phyloP scores from a whole-genome alignment of 345 rosid species.

The Aquilaria sinensis region DNA sequence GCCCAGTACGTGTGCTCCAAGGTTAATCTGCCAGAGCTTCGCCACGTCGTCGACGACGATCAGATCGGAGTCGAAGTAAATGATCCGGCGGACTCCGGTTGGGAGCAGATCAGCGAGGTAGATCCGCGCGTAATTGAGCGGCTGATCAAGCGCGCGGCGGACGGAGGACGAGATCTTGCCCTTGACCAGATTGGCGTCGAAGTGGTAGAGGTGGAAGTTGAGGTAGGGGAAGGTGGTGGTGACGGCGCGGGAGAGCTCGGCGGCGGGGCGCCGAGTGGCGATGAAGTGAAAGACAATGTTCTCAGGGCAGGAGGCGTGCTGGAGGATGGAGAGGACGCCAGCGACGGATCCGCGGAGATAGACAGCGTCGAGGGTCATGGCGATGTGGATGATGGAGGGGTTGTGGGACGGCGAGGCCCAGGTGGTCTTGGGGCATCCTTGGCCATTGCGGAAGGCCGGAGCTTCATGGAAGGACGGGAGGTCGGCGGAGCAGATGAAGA shows the following conservation, averaged over 20 bases:
- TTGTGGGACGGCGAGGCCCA: conserved; percentile 27
- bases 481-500: conserved; percentile 14
- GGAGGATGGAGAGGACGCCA: conserved; percentile 76
- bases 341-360: conserved; percentile 93
- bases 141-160: conserved; percentile 77
- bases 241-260: conserved; percentile 51
- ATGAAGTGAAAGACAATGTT: conserved; percentile 86
- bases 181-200: conserved; percentile 53
- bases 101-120: conserved; percentile 83
- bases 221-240: conserved; percentile 72
- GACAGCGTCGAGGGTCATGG: conserved; percentile 77
- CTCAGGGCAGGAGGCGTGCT: conserved; percentile 81
- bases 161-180: conserved; percentile 70
- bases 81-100: conserved; percentile 46
- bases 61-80: conserved; percentile 87
- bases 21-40: conserved; percentile 56
- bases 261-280: conserved; percentile 37
- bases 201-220: conserved; percentile 60
- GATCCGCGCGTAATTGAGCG: conserved; percentile 82
- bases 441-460: conserved; percentile 70
- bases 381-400: conserved; percentile 53
- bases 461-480: conserved; percentile 57
- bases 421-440: conserved; percentile 37
- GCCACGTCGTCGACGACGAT: conserved; percentile 85
- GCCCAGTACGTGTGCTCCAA: conserved; percentile 55